phyloP scores from a whole-genome alignment of 306 rosid species.

The Vigna hirtella region DNA sequence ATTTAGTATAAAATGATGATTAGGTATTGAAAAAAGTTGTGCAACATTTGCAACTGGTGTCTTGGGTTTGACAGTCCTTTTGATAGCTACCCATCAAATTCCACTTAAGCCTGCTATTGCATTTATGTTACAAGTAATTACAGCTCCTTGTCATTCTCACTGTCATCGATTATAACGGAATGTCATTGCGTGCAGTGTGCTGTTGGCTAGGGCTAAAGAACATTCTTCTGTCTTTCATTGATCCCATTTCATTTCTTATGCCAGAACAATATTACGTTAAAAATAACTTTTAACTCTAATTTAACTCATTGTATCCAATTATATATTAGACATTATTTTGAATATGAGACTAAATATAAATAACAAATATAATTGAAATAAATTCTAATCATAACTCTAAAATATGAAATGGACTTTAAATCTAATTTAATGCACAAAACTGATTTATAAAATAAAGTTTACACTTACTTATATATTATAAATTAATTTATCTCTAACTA shows the following conservation, averaged over 20 bases:
- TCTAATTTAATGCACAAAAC: too few species aligned
- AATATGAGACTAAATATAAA: too few species aligned
- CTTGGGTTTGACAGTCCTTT: conserved; percentile 71
- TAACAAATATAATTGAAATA: too few species aligned
- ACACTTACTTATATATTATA: fast-evolving
- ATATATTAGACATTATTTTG: too few species aligned
- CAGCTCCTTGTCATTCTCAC: conserved; percentile 19
- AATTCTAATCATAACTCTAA: too few species aligned
- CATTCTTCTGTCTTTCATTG: conserved; percentile 84
- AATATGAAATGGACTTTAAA: too few species aligned
- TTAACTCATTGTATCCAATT: too few species aligned
- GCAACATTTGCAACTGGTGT: conserved; percentile 92
- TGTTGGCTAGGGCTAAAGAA: conserved; percentile 82
- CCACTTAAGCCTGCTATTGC: conserved; percentile 12
- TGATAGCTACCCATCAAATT: conserved; percentile 92
- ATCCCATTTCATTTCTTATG: conserved; percentile 37
- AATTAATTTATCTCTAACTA: too few species aligned
- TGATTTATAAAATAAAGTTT: too few species aligned
- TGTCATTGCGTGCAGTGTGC: conserved; percentile 68
- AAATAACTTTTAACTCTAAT: too few species aligned
- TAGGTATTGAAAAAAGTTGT: too few species aligned
- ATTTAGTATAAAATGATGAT: too few species aligned
- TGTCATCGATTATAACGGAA: conserved; percentile 37
- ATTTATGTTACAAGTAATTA: conserved; percentile 25
- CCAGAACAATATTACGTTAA: background rate